Percentiles rank a stretch among this genome's conserved stretches.
These are phyloP conservation scores for Neofusicoccum cordaticola DNA, from an alignment of 2,329 filamentous ascomycete species.

Conservation along the genomic window DNA sequence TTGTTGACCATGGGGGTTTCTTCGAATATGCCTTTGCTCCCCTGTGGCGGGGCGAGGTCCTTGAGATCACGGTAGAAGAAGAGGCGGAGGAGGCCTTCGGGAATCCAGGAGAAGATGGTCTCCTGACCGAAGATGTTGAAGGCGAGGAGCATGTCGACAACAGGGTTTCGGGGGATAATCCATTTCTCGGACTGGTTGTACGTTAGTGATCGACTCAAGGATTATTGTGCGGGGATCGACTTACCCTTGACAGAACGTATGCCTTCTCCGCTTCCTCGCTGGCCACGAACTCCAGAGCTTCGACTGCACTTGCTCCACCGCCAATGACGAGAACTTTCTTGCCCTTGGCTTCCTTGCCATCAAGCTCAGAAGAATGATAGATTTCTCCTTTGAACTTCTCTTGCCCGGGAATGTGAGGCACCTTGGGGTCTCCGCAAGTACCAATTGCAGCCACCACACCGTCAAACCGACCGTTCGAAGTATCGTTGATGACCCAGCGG, in stretches of 20 bases:
- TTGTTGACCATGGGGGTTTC: constrained; percentile 87
- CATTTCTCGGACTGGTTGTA: constrained; percentile 65
- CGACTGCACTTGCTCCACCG: constrained; percentile 76
- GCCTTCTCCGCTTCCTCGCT: constrained; percentile 64
- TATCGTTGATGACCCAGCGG: constrained; percentile 75
- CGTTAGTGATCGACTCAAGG: too few relatives aligned
- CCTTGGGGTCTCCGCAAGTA: constrained; percentile 75
- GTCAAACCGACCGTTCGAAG: constrained; percentile 69
- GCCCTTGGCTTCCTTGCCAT: constrained; percentile 67
- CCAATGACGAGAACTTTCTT: constrained; percentile 77
- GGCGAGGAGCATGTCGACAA: constrained; percentile 70
- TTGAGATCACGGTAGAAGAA: constrained; percentile 81
- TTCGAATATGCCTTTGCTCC: constrained; percentile 70
- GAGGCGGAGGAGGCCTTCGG: constrained; percentile 69
- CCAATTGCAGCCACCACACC: constrained; percentile 76
- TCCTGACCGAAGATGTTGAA: constrained; percentile 78
- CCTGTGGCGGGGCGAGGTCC: constrained; percentile 61
- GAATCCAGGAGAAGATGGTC: constrained; percentile 72
- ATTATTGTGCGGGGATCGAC: constrained; percentile 36
- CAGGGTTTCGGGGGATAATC: constrained; percentile 78
- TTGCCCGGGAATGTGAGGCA: constrained; percentile 67
- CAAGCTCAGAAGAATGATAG: constrained; percentile 72
- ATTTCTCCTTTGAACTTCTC: constrained; percentile 69
- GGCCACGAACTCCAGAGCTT: constrained; percentile 76
- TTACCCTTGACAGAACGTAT: constrained; percentile 61